Percentiles rank a stretch among this genome's conserved stretches.
Evolutionary conservation across 176 grass and related monocot genomes (phyloP).

Genomic region (Avena insularis): DNA sequence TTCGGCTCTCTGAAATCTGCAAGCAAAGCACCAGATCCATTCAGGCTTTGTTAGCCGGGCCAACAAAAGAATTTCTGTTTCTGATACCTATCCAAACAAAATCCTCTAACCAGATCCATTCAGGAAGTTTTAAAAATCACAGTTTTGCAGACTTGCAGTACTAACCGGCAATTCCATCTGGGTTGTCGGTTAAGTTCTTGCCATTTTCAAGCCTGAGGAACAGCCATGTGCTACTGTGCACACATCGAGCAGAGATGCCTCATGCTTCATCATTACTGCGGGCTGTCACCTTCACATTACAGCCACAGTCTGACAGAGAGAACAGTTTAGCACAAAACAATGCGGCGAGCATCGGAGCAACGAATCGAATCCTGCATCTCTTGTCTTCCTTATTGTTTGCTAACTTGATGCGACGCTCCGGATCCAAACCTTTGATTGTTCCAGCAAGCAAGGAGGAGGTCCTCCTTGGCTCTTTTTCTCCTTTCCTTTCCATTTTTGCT

Average conservation of each 20-base stretch:
- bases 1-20: background rate
- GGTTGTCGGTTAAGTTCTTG: background rate
- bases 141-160: background rate
- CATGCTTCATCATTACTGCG: background rate
- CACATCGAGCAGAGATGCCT: background rate
- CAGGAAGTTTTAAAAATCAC: too few species aligned
- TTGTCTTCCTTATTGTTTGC: background rate
- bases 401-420: background rate
- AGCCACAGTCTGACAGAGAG: background rate
- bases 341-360: background rate
- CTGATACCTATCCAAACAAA: too few species aligned
- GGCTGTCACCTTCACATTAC: background rate
- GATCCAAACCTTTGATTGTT: background rate
- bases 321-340: background rate
- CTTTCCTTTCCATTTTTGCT: background rate
- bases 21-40: slow-evolving; percentile 28
- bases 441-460: background rate
- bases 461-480: background rate
- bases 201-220: background rate
- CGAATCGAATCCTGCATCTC: background rate
- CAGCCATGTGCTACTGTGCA: background rate
- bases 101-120: background rate
- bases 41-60: background rate
- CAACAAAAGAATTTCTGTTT: background rate
- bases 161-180: background rate